Conservation (phyloP, 1,284 basidiomycete species). For the Chiua sp. region DNA sequence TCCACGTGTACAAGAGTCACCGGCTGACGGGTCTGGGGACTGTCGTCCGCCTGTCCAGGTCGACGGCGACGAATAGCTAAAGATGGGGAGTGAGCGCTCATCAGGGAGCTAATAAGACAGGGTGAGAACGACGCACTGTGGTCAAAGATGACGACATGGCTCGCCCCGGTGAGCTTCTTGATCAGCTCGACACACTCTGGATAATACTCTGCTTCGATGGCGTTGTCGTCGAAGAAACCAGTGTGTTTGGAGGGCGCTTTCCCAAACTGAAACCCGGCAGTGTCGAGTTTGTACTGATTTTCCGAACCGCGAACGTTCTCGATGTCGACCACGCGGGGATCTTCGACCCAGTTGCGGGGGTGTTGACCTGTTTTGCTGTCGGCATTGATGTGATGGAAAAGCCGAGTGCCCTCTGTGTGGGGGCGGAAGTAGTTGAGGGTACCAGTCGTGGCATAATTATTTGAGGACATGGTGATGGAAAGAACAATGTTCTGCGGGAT, state of each 20-base stretch:
- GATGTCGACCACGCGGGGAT: slow-evolving; percentile 24
- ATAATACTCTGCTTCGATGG: slow-evolving; percentile 51
- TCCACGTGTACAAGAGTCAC: slow-evolving; percentile 57
- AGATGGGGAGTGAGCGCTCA: too few relatives aligned
- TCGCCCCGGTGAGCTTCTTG: slow-evolving; percentile 55
- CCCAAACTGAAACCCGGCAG: slow-evolving; percentile 53
- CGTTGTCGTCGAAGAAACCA: slow-evolving; percentile 42
- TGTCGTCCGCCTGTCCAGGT: slow-evolving; percentile 44
- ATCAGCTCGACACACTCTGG: slow-evolving; percentile 53
- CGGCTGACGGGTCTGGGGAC: slow-evolving; percentile 53
- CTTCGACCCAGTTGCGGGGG: slow-evolving; percentile 20
- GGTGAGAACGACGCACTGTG: slow-evolving; percentile 46
- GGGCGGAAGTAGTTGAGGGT: slow-evolving; percentile 21
- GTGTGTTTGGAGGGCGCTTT: slow-evolving; percentile 35
- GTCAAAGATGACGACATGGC: slow-evolving; percentile 54
- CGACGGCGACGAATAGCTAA: slow-evolving; percentile 48
- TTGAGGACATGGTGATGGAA: slow-evolving; percentile 18
- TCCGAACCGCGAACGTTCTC: slow-evolving; percentile 52
- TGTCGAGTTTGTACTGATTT: slow-evolving; percentile 49
- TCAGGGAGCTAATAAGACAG: not conserved
- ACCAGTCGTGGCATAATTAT: slow-evolving; percentile 22
- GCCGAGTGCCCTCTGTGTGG: slow-evolving; percentile 28
- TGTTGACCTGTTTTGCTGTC: slow-evolving; percentile 11
- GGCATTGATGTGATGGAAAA: slow-evolving; percentile 18
- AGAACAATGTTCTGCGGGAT: too few relatives aligned